These are phyloP conservation scores for Stipa capillata DNA, from an alignment of 176 grass and related monocot species.

Conservation along the genomic window DNA sequence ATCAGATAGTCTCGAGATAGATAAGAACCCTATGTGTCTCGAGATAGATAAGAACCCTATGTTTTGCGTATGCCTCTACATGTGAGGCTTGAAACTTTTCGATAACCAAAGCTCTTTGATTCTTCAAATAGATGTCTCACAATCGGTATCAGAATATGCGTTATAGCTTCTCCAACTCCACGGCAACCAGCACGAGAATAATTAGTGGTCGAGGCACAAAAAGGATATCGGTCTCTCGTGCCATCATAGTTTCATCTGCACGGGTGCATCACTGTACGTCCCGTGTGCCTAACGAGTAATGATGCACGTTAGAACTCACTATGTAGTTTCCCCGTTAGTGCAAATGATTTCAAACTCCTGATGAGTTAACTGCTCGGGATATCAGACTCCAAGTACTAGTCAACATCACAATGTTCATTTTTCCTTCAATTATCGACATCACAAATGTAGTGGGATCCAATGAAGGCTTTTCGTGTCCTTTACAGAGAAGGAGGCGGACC, in stretches of 20 bases:
- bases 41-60: no score
- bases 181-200: not conserved
- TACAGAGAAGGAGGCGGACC: not conserved
- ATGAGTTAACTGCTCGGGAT: not conserved
- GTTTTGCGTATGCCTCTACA: no score
- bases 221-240: not conserved
- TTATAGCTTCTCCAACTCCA: not conserved
- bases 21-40: no score
- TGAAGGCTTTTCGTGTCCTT: constrained; percentile 7
- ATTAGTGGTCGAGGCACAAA: not conserved
- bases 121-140: no score
- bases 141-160: not conserved
- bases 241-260: not conserved
- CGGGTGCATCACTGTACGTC: not conserved
- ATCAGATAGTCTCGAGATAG: no score
- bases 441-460: not conserved
- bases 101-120: no score
- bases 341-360: not conserved
- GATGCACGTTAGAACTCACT: not conserved
- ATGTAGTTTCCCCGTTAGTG: not conserved
- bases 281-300: not conserved
- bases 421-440: not conserved
- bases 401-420: not conserved
- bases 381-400: not conserved
- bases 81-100: no score